Evolutionary conservation across 1,139 yeast species (phyloP).

Genomic region (Starmera stellimalicola): DNA sequence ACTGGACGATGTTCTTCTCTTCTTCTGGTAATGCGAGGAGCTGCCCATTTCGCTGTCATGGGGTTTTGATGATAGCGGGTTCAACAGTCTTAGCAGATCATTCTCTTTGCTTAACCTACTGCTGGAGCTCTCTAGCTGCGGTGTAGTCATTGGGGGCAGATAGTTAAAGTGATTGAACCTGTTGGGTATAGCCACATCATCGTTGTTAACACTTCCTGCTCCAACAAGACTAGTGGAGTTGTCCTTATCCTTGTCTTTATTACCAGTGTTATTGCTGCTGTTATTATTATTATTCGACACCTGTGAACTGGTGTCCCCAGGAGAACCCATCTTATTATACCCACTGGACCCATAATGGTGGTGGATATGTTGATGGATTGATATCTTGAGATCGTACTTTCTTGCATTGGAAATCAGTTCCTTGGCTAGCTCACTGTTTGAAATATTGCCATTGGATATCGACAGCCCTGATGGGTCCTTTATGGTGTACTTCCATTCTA

Average conservation of each 20-base stretch:
- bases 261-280: not conserved
- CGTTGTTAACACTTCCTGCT: slow-evolving; percentile 20
- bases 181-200: slow-evolving; percentile 42
- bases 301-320: slow-evolving; percentile 15
- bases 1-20: slow-evolving; percentile 10
- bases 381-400: slow-evolving; percentile 46
- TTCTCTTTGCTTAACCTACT: slow-evolving; percentile 25
- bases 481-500: slow-evolving; percentile 32
- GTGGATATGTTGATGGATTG: slow-evolving; percentile 72
- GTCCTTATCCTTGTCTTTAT: too few species aligned
- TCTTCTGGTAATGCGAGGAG: slow-evolving; percentile 5
- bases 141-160: slow-evolving; percentile 52
- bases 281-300: slow-evolving; percentile 3
- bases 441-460: slow-evolving; percentile 37
- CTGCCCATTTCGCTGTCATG: slow-evolving; percentile 1
- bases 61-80: slow-evolving; percentile 18
- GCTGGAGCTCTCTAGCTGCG: slow-evolving; percentile 51
- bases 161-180: slow-evolving; percentile 66
- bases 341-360: slow-evolving; percentile 29
- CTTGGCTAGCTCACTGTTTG: slow-evolving; percentile 43
- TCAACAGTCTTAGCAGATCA: slow-evolving; percentile 34
- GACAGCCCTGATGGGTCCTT: slow-evolving; percentile 27
- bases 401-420: slow-evolving; percentile 55
- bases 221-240: too few species aligned
- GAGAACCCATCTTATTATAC: slow-evolving; percentile 10